Percentiles rank a stretch among this genome's conserved stretches.
Evolutionary conservation across 164 flowering plant species (phyloP).

Genomic region (Annona cherimola): DNA sequence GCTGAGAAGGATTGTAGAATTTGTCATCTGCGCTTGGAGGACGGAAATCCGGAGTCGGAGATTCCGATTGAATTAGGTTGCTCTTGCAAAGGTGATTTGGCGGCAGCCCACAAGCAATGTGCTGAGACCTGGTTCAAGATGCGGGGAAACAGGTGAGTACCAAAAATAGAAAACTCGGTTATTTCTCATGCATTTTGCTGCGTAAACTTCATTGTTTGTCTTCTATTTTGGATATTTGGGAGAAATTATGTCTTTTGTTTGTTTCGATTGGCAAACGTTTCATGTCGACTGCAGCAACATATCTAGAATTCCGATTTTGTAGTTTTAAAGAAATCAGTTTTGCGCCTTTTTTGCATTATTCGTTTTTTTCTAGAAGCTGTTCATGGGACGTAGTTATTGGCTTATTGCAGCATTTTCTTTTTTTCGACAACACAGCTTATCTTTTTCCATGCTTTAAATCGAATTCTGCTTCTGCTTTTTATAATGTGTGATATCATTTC

Average conservation of each 20-base stretch:
- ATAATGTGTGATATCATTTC: neutral
- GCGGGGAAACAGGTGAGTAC: constrained; percentile 79
- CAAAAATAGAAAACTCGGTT: neutral
- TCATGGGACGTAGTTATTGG: neutral
- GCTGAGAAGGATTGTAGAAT: constrained; percentile 80
- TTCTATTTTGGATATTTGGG: neutral
- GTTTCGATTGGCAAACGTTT: too few species aligned
- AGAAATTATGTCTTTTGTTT: neutral
- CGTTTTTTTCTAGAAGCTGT: too few species aligned
- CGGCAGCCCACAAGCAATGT: constrained; percentile 80
- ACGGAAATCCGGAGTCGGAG: constrained; percentile 48
- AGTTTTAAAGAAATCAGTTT: too few species aligned
- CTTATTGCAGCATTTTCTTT: too few species aligned
- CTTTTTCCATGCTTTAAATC: neutral
- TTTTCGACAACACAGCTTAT: neutral
- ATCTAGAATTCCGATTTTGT: too few species aligned
- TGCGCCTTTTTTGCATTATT: too few species aligned
- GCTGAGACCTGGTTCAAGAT: constrained; percentile 97
- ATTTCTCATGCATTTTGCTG: neutral
- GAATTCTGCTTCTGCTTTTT: neutral
- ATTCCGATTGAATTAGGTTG: constrained; percentile 79
- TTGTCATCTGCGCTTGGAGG: constrained; percentile 76
- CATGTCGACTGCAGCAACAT: too few species aligned
- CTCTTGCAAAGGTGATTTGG: constrained; percentile 84
- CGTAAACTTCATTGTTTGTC: neutral